Percentiles rank a stretch among this genome's conserved stretches.
phyloP scores from a whole-genome alignment of 257 asterid species.

The Petunia axillaris region DNA sequence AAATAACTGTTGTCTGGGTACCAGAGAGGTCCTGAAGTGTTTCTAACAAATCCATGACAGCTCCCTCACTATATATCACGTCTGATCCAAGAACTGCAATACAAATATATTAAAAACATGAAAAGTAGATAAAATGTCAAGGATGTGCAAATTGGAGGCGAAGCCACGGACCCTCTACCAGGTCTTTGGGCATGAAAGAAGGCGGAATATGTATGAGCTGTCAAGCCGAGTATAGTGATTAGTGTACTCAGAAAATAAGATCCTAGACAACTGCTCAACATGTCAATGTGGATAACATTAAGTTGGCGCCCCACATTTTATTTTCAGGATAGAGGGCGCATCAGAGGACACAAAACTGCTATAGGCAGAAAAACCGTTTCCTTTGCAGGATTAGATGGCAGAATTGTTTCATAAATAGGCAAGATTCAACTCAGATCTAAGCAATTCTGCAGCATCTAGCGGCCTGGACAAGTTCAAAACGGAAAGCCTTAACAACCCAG shows the following conservation, averaged over 20 bases:
- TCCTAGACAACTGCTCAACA: background rate
- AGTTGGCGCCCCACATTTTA: background rate
- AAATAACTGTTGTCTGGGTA: conserved; percentile 68
- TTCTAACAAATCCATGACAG: conserved; percentile 72
- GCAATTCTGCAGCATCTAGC: conserved; percentile 9
- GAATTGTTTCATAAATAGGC: background rate
- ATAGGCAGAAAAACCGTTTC: background rate
- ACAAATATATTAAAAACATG: conserved; percentile 12
- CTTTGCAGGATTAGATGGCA: background rate
- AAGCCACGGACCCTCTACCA: background rate
- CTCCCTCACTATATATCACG: conserved; percentile 86
- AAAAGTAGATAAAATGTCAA: background rate
- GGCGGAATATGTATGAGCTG: background rate
- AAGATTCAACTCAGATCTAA: background rate
- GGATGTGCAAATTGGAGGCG: background rate
- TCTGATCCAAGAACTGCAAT: conserved; percentile 83
- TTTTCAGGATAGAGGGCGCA: background rate
- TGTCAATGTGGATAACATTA: background rate
- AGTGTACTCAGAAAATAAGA: background rate
- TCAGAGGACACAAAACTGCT: background rate
- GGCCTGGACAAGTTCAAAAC: background rate
- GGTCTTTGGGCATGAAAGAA: background rate
- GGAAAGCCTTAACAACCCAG: background rate
- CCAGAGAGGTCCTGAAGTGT: conserved; percentile 75
- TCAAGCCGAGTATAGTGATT: background rate